Evolutionary conservation across 2,329 filamentous ascomycete genomes (phyloP).

Genomic region (Dissoconium aciculare): DNA sequence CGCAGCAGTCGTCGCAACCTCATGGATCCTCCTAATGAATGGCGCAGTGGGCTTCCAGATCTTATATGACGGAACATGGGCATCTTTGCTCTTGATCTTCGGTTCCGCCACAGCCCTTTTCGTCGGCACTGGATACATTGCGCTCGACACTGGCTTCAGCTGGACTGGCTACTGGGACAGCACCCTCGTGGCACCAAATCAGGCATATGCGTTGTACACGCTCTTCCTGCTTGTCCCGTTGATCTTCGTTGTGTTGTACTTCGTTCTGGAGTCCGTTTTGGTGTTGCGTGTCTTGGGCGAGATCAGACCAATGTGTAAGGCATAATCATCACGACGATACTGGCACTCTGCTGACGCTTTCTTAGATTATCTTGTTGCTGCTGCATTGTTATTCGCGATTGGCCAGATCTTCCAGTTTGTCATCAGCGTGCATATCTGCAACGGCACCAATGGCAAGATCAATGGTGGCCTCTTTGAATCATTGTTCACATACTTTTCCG

Average conservation of each 20-base stretch:
- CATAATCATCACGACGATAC: neutral
- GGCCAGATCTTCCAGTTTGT: slow-evolving; percentile 96
- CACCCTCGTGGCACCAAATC: slow-evolving; percentile 36
- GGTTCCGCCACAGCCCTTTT: slow-evolving; percentile 59
- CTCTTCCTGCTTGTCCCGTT: slow-evolving; percentile 83
- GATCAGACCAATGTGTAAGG: slow-evolving; percentile 68
- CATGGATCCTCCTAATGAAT: slow-evolving; percentile 85
- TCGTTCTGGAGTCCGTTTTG: slow-evolving; percentile 65
- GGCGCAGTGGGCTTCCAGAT: slow-evolving; percentile 85
- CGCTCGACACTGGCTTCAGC: slow-evolving; percentile 75
- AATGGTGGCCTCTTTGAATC: slow-evolving; percentile 89
- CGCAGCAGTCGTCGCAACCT: slow-evolving; percentile 71
- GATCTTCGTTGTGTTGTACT: slow-evolving; percentile 78
- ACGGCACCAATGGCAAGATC: slow-evolving; percentile 67
- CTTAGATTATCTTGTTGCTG: slow-evolving; percentile 56
- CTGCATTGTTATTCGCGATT: slow-evolving; percentile 70
- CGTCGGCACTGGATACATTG: slow-evolving; percentile 86
- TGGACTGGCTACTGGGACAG: slow-evolving; percentile 68
- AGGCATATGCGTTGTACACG: slow-evolving; percentile 77
- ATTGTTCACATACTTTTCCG: slow-evolving; percentile 73
- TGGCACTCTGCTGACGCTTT: slow-evolving; percentile 7
- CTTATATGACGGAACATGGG: slow-evolving; percentile 77
- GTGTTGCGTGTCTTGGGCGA: slow-evolving; percentile 80
- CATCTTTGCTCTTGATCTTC: slow-evolving; percentile 64
- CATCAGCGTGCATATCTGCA: slow-evolving; percentile 79